Evolutionary conservation across 306 rosid species (phyloP).

Genomic region (Acacia melanoxylon): DNA sequence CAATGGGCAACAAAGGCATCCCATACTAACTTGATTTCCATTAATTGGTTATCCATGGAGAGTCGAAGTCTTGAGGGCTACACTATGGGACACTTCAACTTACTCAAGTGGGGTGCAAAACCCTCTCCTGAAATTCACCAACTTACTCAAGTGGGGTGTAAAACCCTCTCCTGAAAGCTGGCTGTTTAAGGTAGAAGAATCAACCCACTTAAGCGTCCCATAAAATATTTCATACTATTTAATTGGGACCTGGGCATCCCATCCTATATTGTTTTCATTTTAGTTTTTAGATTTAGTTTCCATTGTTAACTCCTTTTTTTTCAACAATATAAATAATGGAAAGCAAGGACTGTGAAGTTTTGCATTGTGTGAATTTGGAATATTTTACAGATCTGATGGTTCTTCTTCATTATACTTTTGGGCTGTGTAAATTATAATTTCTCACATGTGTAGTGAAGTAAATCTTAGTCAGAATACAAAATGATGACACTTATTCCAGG

Average conservation of each 20-base stretch:
- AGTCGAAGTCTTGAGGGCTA: not conserved
- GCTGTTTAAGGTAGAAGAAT: not conserved
- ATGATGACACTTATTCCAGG: conserved; percentile 46
- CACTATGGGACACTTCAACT: not conserved
- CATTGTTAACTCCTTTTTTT: not conserved
- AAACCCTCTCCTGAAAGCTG: not conserved
- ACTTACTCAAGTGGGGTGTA: not conserved
- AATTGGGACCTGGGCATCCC: not conserved
- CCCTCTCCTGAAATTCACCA: not conserved
- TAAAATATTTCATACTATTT: not conserved
- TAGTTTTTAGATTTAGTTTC: not conserved
- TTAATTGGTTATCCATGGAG: not conserved
- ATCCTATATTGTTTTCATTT: not conserved
- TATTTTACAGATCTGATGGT: not conserved
- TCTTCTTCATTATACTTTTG: not conserved
- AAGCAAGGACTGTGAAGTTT: not conserved
- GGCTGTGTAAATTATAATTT: not conserved
- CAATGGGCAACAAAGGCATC: not conserved
- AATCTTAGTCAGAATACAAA: not conserved
- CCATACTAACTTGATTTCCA: not conserved
- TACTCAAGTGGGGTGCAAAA: not conserved
- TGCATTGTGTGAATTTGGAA: not conserved
- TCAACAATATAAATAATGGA: not conserved
- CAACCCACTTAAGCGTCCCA: not conserved
- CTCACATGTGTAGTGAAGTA: conserved; percentile 4